Evolutionary conservation across 441 rosid genomes (phyloP).

Genomic region (Aleurites moluccanus): DNA sequence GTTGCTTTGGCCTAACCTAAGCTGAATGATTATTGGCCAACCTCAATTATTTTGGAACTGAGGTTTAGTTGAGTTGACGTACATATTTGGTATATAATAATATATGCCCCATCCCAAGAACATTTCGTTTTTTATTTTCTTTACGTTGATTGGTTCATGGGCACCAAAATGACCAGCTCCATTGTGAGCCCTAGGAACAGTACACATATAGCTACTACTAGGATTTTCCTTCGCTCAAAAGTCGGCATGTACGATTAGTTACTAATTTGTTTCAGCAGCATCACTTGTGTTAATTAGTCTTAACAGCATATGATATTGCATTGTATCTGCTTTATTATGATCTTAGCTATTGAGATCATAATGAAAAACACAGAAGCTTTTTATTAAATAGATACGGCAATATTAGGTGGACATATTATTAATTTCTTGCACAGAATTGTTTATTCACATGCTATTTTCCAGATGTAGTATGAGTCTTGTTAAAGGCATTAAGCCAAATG

Average conservation of each 20-base stretch:
- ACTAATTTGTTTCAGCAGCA: neutral
- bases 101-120: neutral
- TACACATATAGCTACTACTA: neutral
- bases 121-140: neutral
- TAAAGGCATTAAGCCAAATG: too few relatives aligned
- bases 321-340: neutral
- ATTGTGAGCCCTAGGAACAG: neutral
- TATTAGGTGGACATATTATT: neutral
- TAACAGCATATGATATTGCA: neutral
- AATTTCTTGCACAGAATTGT: too few relatives aligned
- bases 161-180: too few relatives aligned
- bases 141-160: neutral
- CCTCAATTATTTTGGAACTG: neutral
- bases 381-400: neutral
- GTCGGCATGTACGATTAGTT: neutral
- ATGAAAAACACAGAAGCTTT: neutral
- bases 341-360: neutral
- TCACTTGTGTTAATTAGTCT: neutral
- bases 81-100: neutral
- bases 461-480: too few relatives aligned
- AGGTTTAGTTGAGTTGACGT: neutral
- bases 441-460: too few relatives aligned
- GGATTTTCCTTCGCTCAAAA: neutral
- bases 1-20: neutral
- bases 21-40: neutral